A percentile compares a stretch with the other conserved stretches of the same genome.
phyloP scores from a whole-genome alignment of 2,329 filamentous ascomycete genomes.

The Westerdykella sp. region DNA sequence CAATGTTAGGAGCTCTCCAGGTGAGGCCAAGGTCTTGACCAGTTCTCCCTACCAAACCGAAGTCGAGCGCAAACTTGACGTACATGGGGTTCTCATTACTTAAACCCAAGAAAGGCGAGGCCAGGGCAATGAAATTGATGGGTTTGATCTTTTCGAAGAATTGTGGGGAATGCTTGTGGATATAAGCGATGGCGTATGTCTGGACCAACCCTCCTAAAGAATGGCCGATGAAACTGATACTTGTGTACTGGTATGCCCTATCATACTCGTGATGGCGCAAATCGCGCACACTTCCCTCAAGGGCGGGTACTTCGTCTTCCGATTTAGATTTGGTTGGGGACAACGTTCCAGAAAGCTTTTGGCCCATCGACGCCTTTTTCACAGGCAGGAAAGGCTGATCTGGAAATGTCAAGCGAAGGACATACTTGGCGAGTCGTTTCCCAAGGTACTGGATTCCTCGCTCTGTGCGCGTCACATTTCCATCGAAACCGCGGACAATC shows the following conservation, averaged over 20 bases:
- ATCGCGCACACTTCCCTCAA: neutral
- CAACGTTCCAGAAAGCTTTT: slow-evolving; percentile 46
- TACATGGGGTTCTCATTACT: slow-evolving; percentile 98
- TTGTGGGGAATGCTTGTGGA: slow-evolving; percentile 86
- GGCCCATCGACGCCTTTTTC: slow-evolving; percentile 46
- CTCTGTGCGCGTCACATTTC: slow-evolving; percentile 87
- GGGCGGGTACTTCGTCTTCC: slow-evolving; percentile 42
- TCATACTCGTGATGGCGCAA: slow-evolving; percentile 46
- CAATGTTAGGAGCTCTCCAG: slow-evolving; percentile 83
- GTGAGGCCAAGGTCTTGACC: slow-evolving; percentile 92
- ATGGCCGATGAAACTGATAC: slow-evolving; percentile 91
- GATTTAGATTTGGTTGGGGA: slow-evolving; percentile 38
- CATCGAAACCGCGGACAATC: slow-evolving; percentile 81
- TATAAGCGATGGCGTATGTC: slow-evolving; percentile 92
- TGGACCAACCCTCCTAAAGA: slow-evolving; percentile 86
- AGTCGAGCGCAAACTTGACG: slow-evolving; percentile 93
- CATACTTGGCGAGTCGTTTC: slow-evolving; percentile 85
- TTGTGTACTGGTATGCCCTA: slow-evolving; percentile 75
- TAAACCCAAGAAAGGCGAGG: slow-evolving; percentile 80
- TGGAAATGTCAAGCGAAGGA: slow-evolving; percentile 84
- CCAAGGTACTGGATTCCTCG: slow-evolving; percentile 95
- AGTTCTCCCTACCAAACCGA: slow-evolving; percentile 91
- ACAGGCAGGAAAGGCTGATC: slow-evolving; percentile 80
- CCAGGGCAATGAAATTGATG: slow-evolving; percentile 83
- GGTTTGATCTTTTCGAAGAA: slow-evolving; percentile 85